Evolutionary conservation across 352 stramenopile species (phyloP).

Genomic region (Phytophthora parvispora): DNA sequence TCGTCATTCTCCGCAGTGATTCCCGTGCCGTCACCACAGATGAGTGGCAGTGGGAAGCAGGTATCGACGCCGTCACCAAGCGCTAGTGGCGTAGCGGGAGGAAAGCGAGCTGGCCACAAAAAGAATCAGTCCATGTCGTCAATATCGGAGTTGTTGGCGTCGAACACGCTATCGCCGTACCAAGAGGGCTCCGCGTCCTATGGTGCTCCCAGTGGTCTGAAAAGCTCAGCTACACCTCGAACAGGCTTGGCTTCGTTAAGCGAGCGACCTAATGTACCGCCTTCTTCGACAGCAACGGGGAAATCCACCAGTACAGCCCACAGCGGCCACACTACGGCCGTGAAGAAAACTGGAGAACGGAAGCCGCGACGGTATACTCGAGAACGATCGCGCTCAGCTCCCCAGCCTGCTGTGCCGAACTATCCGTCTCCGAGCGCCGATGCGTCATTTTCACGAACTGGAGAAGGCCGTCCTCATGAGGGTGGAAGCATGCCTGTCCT

Average conservation of each 20-base stretch:
- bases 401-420: constrained; percentile 44
- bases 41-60: constrained; percentile 43
- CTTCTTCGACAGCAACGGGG: constrained; percentile 17
- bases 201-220: constrained; percentile 48
- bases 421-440: constrained; percentile 18
- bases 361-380: constrained; percentile 45
- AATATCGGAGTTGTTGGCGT: constrained; percentile 85
- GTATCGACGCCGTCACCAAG: constrained; percentile 41
- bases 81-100: constrained; percentile 30
- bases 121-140: constrained; percentile 93
- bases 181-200: constrained; percentile 58
- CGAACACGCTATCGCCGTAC: constrained; percentile 63
- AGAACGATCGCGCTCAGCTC: constrained; percentile 68
- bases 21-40: constrained; percentile 36
- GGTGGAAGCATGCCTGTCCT: constrained; percentile 29
- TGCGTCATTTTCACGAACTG: constrained; percentile 19
- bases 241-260: constrained; percentile 80
- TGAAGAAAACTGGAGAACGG: constrained; percentile 38
- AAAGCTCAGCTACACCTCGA: constrained; percentile 64
- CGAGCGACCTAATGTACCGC: constrained; percentile 53
- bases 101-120: constrained; percentile 83
- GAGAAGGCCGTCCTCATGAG: constrained; percentile 16
- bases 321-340: not conserved
- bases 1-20: constrained; percentile 49
- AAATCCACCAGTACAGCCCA: constrained; percentile 16